Evolutionary conservation across 2,329 filamentous ascomycete species (phyloP).

Genomic region (Pseudogymnoascus sp.): DNA sequence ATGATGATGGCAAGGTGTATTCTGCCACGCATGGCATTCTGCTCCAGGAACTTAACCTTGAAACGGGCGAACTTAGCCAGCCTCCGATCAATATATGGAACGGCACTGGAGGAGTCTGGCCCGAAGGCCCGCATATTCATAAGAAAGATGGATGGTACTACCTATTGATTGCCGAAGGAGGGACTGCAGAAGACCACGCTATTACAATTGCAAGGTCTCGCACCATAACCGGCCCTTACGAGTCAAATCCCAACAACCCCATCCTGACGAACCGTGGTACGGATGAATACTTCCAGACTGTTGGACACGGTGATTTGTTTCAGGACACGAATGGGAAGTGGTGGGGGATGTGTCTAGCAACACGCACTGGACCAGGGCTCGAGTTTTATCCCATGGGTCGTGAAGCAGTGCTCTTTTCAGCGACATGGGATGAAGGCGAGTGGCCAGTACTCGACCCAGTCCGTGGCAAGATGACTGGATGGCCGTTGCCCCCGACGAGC

Average conservation of each 20-base stretch:
- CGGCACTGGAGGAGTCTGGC: slow-evolving; percentile 51
- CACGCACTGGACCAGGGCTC: slow-evolving; percentile 31
- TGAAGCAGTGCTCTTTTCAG: slow-evolving; percentile 16
- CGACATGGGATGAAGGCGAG: slow-evolving; percentile 24
- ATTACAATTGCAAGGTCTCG: slow-evolving; percentile 48
- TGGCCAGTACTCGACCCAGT: slow-evolving; percentile 41
- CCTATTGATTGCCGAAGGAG: slow-evolving; percentile 51
- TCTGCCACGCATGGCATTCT: slow-evolving; percentile 40
- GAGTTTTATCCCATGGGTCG: slow-evolving; percentile 28
- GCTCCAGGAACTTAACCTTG: slow-evolving; percentile 33
- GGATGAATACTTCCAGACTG: slow-evolving; percentile 38
- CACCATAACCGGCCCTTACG: slow-evolving; percentile 53
- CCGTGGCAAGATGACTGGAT: slow-evolving; percentile 36
- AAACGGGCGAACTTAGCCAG: slow-evolving; percentile 46
- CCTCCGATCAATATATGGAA: slow-evolving; percentile 46
- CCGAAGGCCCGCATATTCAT: slow-evolving; percentile 52
- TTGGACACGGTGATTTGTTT: slow-evolving; percentile 37
- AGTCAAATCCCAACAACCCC: slow-evolving; percentile 49
- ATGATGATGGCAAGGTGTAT: slow-evolving; percentile 47
- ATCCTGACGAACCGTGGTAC: slow-evolving; percentile 45
- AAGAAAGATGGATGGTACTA: slow-evolving; percentile 53
- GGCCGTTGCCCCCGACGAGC: slow-evolving; percentile 28
- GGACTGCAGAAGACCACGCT: slow-evolving; percentile 53
- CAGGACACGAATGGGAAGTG: slow-evolving; percentile 33
- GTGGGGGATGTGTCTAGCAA: slow-evolving; percentile 34